Percentiles rank a stretch among this genome's conserved stretches.
phyloP scores from a whole-genome alignment of 1,284 basidiomycete genomes.

The Cutaneotrichosporon spelunceum region DNA sequence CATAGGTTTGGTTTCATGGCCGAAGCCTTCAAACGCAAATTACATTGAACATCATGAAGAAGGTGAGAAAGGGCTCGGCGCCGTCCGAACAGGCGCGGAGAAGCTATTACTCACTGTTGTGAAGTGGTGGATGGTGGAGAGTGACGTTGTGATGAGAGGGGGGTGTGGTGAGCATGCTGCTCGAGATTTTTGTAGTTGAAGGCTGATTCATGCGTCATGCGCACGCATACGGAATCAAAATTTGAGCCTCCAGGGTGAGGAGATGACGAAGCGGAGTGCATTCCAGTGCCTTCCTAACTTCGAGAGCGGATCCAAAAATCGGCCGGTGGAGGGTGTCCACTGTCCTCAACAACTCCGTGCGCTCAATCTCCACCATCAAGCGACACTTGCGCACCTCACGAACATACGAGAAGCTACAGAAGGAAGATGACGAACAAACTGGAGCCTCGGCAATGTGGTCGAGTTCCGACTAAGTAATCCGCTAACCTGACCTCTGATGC shows the following conservation, averaged over 20 bases:
- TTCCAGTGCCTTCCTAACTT: not conserved
- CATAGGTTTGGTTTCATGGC: slow-evolving; percentile 47
- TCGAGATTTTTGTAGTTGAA: slow-evolving; percentile 1
- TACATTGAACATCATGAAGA: slow-evolving; percentile 47
- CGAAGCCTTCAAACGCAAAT: slow-evolving; percentile 49
- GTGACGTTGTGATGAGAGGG: not conserved
- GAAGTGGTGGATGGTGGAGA: not conserved
- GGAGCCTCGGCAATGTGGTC: too few relatives aligned
- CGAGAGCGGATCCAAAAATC: not conserved
- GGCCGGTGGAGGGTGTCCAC: not conserved
- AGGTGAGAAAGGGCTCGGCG: not conserved
- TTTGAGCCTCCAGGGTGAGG: not conserved
- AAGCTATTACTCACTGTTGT: slow-evolving; percentile 14
- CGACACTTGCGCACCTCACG: not conserved
- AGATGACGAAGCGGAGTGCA: not conserved
- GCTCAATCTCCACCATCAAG: not conserved
- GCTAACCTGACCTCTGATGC: too few relatives aligned
- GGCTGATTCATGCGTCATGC: slow-evolving; percentile 1
- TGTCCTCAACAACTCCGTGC: not conserved
- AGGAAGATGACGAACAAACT: not conserved
- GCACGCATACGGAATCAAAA: not conserved
- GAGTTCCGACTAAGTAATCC: too few relatives aligned
- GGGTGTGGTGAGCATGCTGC: not conserved
- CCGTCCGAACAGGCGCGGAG: too few relatives aligned
- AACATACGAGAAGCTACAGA: not conserved